Conservation (phyloP, 108 stramenopile genomes). For the Skeletonema costatum region DNA sequence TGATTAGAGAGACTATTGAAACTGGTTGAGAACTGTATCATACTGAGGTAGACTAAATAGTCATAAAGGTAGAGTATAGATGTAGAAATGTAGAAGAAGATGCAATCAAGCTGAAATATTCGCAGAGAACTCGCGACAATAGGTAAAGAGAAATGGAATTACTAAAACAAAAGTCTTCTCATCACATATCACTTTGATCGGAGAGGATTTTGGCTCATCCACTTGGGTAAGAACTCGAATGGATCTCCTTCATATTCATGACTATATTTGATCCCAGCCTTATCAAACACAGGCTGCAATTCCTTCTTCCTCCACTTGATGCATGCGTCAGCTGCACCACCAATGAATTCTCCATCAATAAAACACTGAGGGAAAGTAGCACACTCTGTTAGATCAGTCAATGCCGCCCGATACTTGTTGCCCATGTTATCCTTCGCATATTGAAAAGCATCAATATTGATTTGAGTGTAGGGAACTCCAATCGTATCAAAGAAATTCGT, state of each 20-base stretch:
- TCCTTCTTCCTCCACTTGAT: constrained; percentile 59
- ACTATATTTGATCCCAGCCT: constrained; percentile 32
- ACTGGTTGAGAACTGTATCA: too few relatives aligned
- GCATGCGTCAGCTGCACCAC: constrained; percentile 80
- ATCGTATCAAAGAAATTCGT: constrained; percentile 64
- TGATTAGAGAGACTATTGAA: too few relatives aligned
- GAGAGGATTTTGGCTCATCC: constrained; percentile 40
- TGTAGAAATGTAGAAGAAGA: too few relatives aligned
- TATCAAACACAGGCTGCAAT: constrained; percentile 39
- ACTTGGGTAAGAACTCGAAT: constrained; percentile 62
- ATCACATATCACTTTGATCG: not conserved
- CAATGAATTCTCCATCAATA: constrained; percentile 67
- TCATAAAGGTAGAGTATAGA: too few relatives aligned
- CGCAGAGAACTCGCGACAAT: too few relatives aligned
- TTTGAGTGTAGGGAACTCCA: constrained; percentile 13
- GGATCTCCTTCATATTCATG: constrained; percentile 48
- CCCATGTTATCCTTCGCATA: constrained; percentile 77
- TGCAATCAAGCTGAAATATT: too few relatives aligned
- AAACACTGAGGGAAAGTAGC: constrained; percentile 65
- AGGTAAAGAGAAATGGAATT: not conserved
- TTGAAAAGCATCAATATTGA: constrained; percentile 48
- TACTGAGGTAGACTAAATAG: too few relatives aligned
- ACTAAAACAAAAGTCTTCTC: not conserved
- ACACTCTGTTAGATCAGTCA: constrained; percentile 50
- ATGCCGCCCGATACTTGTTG: constrained; percentile 49